A percentile compares a stretch with the other conserved stretches of the same genome.
Evolutionary conservation across 371 early-diverging fungal genomes (phyloP).

Genomic region (Zychaea mexicana): DNA sequence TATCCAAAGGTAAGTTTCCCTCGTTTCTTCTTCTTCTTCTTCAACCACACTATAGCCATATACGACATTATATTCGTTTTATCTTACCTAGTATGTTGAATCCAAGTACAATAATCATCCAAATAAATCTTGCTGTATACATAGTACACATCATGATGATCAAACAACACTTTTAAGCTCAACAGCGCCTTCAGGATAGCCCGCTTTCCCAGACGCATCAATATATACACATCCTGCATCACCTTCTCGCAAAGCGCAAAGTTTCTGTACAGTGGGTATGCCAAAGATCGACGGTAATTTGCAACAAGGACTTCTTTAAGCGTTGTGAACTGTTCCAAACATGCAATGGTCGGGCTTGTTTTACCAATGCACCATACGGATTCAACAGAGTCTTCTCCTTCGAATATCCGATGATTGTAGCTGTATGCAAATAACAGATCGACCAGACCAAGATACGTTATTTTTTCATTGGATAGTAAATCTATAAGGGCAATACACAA

Average conservation of each 20-base stretch:
- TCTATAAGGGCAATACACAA: conserved; percentile 33
- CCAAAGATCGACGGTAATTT: conserved; percentile 75
- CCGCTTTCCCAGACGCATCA: conserved; percentile 83
- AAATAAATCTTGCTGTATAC: conserved; percentile 83
- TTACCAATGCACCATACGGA: conserved; percentile 91
- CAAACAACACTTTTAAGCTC: conserved; percentile 76
- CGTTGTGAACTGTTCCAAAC: conserved; percentile 76
- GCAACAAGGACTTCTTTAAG: conserved; percentile 66
- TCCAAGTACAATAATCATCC: conserved; percentile 98
- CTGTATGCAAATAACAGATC: conserved; percentile 92
- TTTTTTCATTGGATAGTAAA: conserved; percentile 62
- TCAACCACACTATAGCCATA: neutral
- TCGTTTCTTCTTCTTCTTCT: neutral
- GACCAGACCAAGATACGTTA: conserved; percentile 83
- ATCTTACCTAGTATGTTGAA: conserved; percentile 71
- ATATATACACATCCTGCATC: conserved; percentile 79
- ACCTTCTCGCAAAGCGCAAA: conserved; percentile 71
- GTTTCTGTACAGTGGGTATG: conserved; percentile 87
- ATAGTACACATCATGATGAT: conserved; percentile 86
- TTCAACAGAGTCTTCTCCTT: conserved; percentile 89
- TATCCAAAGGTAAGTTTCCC: neutral
- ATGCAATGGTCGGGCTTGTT: conserved; percentile 77
- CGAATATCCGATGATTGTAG: conserved; percentile 83
- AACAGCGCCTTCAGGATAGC: conserved; percentile 81
- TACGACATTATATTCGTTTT: neutral